Conservation (phyloP, 352 stramenopile species). For the Pythium sp. region DNA sequence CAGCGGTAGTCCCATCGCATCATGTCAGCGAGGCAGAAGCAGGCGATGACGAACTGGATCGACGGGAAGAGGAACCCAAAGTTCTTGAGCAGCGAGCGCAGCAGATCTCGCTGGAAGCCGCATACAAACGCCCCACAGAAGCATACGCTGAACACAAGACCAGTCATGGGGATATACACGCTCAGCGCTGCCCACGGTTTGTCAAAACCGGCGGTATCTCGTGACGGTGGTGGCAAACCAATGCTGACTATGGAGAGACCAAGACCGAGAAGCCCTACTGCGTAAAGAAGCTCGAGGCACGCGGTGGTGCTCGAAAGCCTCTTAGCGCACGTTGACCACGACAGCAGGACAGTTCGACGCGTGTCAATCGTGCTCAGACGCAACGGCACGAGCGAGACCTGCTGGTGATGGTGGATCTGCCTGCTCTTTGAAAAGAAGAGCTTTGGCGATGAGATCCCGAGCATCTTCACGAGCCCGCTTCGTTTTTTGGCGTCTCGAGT, state of each 20-base stretch:
- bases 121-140: slow-evolving; percentile 18
- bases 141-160: slow-evolving; percentile 12
- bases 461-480: slow-evolving; percentile 24
- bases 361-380: slow-evolving; percentile 26
- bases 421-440: slow-evolving; percentile 18
- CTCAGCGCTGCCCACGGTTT: slow-evolving; percentile 25
- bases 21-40: slow-evolving; percentile 29
- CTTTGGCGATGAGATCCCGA: slow-evolving; percentile 19
- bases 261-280: slow-evolving; percentile 16
- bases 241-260: slow-evolving; percentile 16
- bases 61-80: slow-evolving; percentile 29
- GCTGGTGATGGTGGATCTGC: slow-evolving; percentile 19
- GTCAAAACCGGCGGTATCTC: slow-evolving; percentile 7
- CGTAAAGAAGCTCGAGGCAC: slow-evolving; percentile 14
- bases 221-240: slow-evolving; percentile 20
- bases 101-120: slow-evolving; percentile 23
- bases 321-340: slow-evolving; percentile 1
- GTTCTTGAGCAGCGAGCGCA: slow-evolving; percentile 18
- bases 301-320: neutral
- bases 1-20: slow-evolving; percentile 26
- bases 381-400: slow-evolving; percentile 32
- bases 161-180: slow-evolving; percentile 16
- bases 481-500: slow-evolving; percentile 4
- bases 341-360: slow-evolving; percentile 5
- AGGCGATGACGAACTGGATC: slow-evolving; percentile 14